Evolutionary conservation across 2,329 filamentous ascomycete species (phyloP), one percentile per base, ranked within the genome.

Genomic region (Thermomyces lanuginosus): DNA sequence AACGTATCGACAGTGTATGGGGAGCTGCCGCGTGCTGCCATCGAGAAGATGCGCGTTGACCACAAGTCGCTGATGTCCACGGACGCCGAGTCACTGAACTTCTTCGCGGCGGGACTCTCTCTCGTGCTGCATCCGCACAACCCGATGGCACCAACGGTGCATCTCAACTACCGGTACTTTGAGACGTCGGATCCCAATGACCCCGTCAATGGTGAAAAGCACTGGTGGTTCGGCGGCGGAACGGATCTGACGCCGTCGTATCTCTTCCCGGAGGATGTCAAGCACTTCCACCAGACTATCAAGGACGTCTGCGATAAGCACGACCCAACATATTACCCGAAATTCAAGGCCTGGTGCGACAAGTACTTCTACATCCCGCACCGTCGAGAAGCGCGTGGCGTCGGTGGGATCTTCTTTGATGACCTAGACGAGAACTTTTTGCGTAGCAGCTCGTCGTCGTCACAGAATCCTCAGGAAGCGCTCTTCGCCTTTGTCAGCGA

Each of bases 351-450:
- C 48, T 98, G 89, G 89, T 98, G 89, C 52, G 89, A 98, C 52
- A 73, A 91, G 43, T 98, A 98, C 61, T 98, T 98, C 58, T 76
- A 68, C 61, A 79, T 93, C 55, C 86, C 84, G 51, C 89, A 98
- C 59, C 73, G 89, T 24, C 69, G 70, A 32, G 89, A 98, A 59
- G 64, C 72, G 24, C 76, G 89, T 25, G 89, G 89, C 30, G 60
- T 98, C 17, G 89, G 89, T 28, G 89, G 89, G 28, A 95, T 98
- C 54, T 98, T 98, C 69, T 98, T 98, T 46, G 89, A 98, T 54
- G 89, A 98, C 50, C 65, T 98, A 8, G 89, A 98, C 50, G 78
- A 54, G 21, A 43, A 39, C 28, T 56, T 56, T 44, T 43, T 57
- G 15, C 37, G 51, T 27, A 45, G 42, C 16, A 51, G 50, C 4